Conservation (phyloP, 177 flowering plant species). For the Telopea speciosissima region DNA sequence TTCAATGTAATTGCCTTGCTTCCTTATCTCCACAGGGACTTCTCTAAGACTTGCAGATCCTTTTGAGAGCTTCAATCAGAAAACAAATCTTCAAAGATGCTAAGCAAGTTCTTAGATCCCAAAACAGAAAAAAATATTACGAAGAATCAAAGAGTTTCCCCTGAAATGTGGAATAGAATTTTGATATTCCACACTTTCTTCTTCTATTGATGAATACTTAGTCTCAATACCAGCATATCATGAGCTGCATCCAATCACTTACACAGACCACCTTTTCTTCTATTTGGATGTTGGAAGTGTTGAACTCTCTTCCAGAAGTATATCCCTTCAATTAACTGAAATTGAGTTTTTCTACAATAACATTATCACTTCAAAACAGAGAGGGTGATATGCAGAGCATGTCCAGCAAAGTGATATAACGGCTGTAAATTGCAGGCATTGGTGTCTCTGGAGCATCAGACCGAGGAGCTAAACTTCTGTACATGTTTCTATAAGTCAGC, state of each 20-base stretch:
- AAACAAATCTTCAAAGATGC: not conserved
- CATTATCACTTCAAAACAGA: not conserved
- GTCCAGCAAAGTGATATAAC: not conserved
- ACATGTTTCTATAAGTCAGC: not conserved
- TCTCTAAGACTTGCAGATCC: not conserved
- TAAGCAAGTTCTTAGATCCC: not conserved
- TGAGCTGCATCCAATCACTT: no score
- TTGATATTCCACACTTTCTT: not conserved
- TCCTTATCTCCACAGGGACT: not conserved
- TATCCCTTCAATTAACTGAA: not conserved
- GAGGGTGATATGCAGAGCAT: not conserved
- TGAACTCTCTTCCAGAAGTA: not conserved
- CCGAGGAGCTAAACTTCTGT: not conserved
- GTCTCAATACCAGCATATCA: no score
- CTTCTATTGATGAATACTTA: not conserved
- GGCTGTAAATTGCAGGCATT: not conserved
- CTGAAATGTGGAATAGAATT: not conserved
- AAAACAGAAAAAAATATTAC: not conserved
- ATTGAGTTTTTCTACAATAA: not conserved
- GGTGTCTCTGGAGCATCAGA: no score
- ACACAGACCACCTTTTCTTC: not conserved
- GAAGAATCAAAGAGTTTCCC: not conserved
- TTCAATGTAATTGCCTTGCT: not conserved
- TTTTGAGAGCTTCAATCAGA: not conserved
- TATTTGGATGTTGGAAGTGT: not conserved